Conservation (phyloP, 257 asterid species). For the Solanum dulcamara region DNA sequence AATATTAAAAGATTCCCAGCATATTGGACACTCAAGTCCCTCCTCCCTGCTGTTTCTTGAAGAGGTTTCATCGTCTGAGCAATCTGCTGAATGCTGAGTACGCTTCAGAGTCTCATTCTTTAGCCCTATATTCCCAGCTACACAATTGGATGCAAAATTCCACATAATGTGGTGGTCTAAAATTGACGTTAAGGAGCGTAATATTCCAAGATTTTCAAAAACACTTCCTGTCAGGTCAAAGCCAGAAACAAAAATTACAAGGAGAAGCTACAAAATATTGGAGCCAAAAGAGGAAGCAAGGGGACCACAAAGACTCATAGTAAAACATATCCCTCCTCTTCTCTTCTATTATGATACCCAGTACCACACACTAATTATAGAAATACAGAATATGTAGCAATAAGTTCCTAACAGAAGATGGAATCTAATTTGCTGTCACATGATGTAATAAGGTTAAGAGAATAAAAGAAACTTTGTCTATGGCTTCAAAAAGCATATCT, state of each 20-base stretch:
- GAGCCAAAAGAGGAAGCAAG: neutral
- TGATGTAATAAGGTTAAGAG: neutral
- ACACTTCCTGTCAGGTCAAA: neutral
- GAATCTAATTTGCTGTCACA: neutral
- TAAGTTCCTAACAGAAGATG: neutral
- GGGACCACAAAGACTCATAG: neutral
- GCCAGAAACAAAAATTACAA: neutral
- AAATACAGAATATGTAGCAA: neutral
- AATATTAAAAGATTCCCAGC: constrained; percentile 91
- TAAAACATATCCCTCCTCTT: neutral
- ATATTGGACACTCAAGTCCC: constrained; percentile 88
- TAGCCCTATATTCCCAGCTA: constrained; percentile 45
- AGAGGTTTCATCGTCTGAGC: constrained; percentile 69
- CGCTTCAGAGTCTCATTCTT: constrained; percentile 36
- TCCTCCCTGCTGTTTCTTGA: constrained; percentile 56
- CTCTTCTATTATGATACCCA: neutral
- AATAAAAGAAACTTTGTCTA: neutral
- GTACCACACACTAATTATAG: neutral
- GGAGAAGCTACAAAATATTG: neutral
- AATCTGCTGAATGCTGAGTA: constrained; percentile 33
- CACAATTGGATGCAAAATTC: constrained; percentile 66
- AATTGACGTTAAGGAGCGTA: neutral
- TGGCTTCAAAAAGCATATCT: neutral
- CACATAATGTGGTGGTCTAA: constrained; percentile 26
- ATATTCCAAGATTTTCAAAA: neutral